Evolutionary conservation across 176 grass and related monocot genomes (phyloP), one percentile per base, ranked within the genome.

Genomic region (Aegilops bicornis): DNA sequence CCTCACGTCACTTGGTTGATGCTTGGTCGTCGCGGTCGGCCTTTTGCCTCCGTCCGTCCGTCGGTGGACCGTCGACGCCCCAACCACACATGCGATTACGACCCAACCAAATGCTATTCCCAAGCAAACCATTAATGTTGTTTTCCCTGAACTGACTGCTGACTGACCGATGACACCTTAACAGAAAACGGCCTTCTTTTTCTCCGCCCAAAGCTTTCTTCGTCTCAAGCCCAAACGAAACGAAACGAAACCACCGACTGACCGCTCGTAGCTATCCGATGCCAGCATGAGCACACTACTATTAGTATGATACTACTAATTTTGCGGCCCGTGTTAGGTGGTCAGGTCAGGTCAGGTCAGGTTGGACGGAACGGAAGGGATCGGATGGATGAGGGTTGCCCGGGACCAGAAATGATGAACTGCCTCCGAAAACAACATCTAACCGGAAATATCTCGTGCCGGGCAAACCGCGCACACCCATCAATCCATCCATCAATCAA

Each of bases 351-450:
- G 77, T 79, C 59, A 79, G 77, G 77, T 27, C 6, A 17, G 72
- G 42, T 24, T 19, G 0, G 12, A 50, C 3, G 71, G 52, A 13
- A 76, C 0, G 19, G 20, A 36, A 1, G 10, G 40, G 65, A 70
- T 59, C n/a, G 71, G 65, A 70, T 60, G 64, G 68, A 40, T 64
- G 72, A 33, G 56, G 66, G 59, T 29, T 75, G 71, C 58, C 70
- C 56, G 76, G 58, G 82, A 85, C 83, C 72, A 24, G 83, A 76
- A 76, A 67, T 52, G 7, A 24, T 85, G 10, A 89, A 90, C 88
- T 82, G 71, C 71, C 36, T 40, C 62, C 8, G 84, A 90, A 86
- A 90, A 83, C 79, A 56, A 83, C 84, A 9, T 68, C 10, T 73
- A 87, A 83, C 80, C 84, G 35, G 61, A 71, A 73, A 63, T 78